Evolutionary conservation across 768 basidiomycete species (phyloP).

Genomic region (Krasilnikovozyma curviuscula): DNA sequence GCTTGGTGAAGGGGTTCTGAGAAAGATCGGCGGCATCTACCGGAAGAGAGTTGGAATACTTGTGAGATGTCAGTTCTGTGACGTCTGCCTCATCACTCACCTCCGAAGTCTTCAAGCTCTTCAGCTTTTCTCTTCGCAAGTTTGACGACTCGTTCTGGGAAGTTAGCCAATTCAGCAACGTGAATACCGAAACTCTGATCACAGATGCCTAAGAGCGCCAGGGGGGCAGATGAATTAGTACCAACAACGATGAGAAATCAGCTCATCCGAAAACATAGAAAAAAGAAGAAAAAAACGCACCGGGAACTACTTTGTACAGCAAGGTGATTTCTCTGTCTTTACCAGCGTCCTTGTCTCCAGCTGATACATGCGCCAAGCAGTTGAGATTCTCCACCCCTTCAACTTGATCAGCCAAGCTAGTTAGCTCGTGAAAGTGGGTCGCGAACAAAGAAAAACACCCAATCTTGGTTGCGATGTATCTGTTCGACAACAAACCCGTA

Average conservation of each 20-base stretch:
- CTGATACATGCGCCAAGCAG: slow-evolving; percentile 74
- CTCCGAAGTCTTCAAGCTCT: slow-evolving; percentile 68
- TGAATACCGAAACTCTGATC: slow-evolving; percentile 98
- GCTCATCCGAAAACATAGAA: neutral
- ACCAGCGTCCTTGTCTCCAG: slow-evolving; percentile 21
- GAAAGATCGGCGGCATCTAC: slow-evolving; percentile 21
- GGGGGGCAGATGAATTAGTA: neutral
- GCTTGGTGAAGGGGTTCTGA: slow-evolving; percentile 27
- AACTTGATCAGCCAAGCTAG: slow-evolving; percentile 69
- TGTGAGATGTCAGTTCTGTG: neutral
- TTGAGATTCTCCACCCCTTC: slow-evolving; percentile 81
- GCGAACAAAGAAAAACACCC: slow-evolving; percentile 91
- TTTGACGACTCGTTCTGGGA: slow-evolving; percentile 83
- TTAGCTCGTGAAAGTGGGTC: slow-evolving; percentile 95
- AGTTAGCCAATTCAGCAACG: slow-evolving; percentile 91
- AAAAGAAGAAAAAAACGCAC: slow-evolving; percentile 31
- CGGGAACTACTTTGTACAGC: slow-evolving; percentile 55
- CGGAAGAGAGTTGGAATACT: neutral
- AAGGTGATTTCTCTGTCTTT: slow-evolving; percentile 61
- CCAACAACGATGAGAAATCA: neutral
- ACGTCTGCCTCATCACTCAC: slow-evolving; percentile 24
- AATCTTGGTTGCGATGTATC: slow-evolving; percentile 81
- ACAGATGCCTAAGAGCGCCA: slow-evolving; percentile 44
- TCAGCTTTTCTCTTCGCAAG: slow-evolving; percentile 83
- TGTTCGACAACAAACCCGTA: slow-evolving; percentile 24